Base-by-base conservation (phyloP, 257 asterid species). In the Petunia secreta region DNA sequence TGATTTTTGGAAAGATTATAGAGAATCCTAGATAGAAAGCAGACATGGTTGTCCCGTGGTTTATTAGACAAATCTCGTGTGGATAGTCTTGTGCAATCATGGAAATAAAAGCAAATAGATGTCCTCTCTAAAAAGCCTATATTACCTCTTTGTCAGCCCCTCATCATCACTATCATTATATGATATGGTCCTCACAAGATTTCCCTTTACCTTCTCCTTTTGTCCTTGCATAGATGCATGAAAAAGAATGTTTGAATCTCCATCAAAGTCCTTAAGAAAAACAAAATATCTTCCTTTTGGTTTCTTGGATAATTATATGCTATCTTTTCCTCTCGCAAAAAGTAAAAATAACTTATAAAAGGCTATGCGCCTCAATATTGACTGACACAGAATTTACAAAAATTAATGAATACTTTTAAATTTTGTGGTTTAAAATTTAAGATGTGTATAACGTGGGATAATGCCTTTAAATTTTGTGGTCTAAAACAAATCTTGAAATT, bases 111-210 rank as follows among this genome's bases (percentile, higher is more conserved):
- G 68, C 39, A 46, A 76, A 60, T 58, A 36, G 41, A 4, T 71
- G 16, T 16, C 4, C 53, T 37, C 38, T 9, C 10, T 52, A 14
- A 52, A 71, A 48, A 71, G 25, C 34, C 77, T 44, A 16, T 25
- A 34, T 71, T 48, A 71, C 43, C 60, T 71, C 77, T 71, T 71
- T 71, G 59, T 71, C 77, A 71, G 77, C 41, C 75, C 62, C 7
- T 79, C 75, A 79, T 79, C 65, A 79, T 63, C 75, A 48, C 64
- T 8, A 10, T 63, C 81, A 40, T 50, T 15, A 48, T 64, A 14
- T 46, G 41, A 67, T 38, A 44, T 69, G 43, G 43, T 69, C 59
- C 59, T 69, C 76, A 1, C 76, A 9, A 69, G 2, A 48, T 69
- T 25, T 69, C 9, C 8, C 69, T 10, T 36, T 63, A 63, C n/a